Base-by-base conservation (phyloP, 352 stramenopile genomes). In the Bremia lactucae region DNA sequence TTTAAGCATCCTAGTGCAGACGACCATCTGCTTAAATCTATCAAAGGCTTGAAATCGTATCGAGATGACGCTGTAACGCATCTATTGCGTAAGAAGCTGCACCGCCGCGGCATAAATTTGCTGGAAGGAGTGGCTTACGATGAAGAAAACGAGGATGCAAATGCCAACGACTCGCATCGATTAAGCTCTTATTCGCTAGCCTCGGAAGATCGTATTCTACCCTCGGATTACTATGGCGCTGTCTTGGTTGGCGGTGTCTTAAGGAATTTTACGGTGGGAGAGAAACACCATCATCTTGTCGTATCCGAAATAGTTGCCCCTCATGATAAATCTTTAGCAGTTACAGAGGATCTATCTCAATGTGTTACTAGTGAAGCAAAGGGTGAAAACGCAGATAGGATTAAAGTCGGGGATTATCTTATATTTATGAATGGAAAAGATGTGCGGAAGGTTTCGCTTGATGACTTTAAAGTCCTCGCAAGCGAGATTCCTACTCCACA, bases 1-100 rank as follows among this genome's bases (percentile, higher is more conserved):
- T 59, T 74, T 19, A 75, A 74, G 18, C 75, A 84, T 13, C 75
- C 72, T 1, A 86, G 66, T 45, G 41, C 51, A 0, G 79, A 92
- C 34, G 76, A 88, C 18, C 68, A 83, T 31, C 22, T 83, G 37
- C 51, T 92, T 7, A 92, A 89, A 41, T 52, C 68, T 18, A 59
- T 92, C 3, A 86, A 86, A 40, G 79, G 79, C 20, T 68, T 65
- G 4, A 83, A 86, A 52, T 77, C 68, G 19, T 82, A 70, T 43
- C 71, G 72, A 28, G 71, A 87, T 45, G 79, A 92, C 22, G 69
- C 69, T 0, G 45, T 81, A 14, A 61, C 84, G 5, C 44, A 70
- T 0, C 65, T 71, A 11, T 41, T 88, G 19, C 74, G 79, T 31
- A 43, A 65, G 25, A 72, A 66, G 25, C 29, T 72, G 28, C 31